Evolutionary conservation across 306 rosid species (phyloP).

Genomic region (Lathyrus sativus): DNA sequence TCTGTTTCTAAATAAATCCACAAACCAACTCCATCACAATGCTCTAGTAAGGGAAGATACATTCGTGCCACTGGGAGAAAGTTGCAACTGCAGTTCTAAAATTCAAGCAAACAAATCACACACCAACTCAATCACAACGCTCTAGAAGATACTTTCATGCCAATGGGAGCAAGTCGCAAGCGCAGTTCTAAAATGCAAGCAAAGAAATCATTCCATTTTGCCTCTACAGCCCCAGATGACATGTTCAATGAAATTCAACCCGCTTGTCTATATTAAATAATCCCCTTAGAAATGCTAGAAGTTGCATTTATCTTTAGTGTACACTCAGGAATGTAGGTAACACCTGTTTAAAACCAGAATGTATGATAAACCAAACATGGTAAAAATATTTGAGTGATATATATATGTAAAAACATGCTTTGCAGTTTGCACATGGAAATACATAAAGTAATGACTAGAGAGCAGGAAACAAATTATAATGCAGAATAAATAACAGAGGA

Average conservation of each 20-base stretch:
- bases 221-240: conserved; percentile 26
- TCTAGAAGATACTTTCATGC: conserved; percentile 36
- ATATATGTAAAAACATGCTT: conserved; percentile 10
- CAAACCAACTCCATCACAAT: conserved; percentile 38
- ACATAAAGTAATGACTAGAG: background rate
- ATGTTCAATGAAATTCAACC: conserved; percentile 37
- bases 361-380: conserved; percentile 13
- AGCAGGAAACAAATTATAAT: conserved; percentile 27
- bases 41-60: conserved; percentile 34
- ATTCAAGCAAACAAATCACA: conserved; percentile 35
- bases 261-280: conserved; percentile 45
- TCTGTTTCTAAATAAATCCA: conserved; percentile 41
- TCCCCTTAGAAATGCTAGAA: conserved; percentile 87
- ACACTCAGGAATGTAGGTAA: conserved; percentile 80
- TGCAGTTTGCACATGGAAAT: conserved; percentile 14
- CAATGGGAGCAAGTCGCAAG: conserved; percentile 33
- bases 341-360: conserved; percentile 61
- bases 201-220: conserved; percentile 32
- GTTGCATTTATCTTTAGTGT: conserved; percentile 87
- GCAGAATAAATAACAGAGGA: conserved; percentile 4
- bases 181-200: conserved; percentile 29
- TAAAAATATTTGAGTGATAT: background rate
- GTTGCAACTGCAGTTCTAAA: conserved; percentile 30
- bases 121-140: conserved; percentile 42
- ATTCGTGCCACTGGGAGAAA: conserved; percentile 37